Conservation (phyloP, 805 yeast species). For the Nakazawaea ambrosiae region DNA sequence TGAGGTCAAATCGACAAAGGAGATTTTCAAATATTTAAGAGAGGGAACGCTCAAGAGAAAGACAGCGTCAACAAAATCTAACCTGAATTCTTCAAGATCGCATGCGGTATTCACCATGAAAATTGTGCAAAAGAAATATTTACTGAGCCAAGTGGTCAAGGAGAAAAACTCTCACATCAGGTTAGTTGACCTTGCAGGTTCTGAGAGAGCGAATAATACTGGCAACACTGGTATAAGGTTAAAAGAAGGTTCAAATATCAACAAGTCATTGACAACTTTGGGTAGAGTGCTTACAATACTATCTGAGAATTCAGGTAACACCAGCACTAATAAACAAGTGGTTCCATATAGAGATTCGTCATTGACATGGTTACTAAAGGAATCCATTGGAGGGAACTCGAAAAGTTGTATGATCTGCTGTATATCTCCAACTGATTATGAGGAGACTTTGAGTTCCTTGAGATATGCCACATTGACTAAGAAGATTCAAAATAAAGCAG, state of each 20-base stretch:
- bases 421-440: constrained; percentile 70
- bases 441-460: constrained; percentile 69
- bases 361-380: constrained; percentile 69
- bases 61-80: constrained; percentile 69
- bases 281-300: constrained; percentile 57
- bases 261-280: constrained; percentile 68
- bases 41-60: constrained; percentile 52
- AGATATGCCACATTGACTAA: constrained; percentile 77
- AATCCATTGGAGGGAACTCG: constrained; percentile 73
- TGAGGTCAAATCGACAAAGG: constrained; percentile 37
- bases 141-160: constrained; percentile 31
- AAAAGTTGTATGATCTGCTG: constrained; percentile 88
- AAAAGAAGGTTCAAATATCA: constrained; percentile 72
- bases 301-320: constrained; percentile 45
- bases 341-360: constrained; percentile 73
- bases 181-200: constrained; percentile 76
- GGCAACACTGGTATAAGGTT: constrained; percentile 56
- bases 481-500: constrained; percentile 57
- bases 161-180: constrained; percentile 54
- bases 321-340: constrained; percentile 23
- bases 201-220: constrained; percentile 61
- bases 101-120: constrained; percentile 70
- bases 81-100: constrained; percentile 67
- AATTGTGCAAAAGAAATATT: constrained; percentile 48
- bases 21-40: constrained; percentile 38